Conservation (phyloP, 257 asterid genomes). For the Gynochthodes officinalis region DNA sequence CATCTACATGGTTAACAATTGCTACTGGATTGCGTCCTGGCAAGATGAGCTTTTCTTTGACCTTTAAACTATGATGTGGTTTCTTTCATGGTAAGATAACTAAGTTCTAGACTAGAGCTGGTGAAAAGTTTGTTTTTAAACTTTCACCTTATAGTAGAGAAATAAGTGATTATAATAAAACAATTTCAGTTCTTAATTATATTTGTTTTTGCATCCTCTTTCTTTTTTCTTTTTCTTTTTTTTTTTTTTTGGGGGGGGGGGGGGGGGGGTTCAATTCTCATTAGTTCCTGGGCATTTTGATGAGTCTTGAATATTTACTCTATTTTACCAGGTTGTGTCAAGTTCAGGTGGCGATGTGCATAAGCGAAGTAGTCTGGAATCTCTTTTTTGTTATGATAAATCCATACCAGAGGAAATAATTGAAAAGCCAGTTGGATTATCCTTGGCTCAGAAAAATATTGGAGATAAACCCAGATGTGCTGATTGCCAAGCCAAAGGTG, state of each 20-base stretch:
- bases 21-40: background rate
- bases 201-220: background rate
- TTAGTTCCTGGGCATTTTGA: background rate
- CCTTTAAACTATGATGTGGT: background rate
- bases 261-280: background rate
- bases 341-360: constrained; percentile 45
- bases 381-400: constrained; percentile 73
- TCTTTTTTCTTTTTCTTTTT: too few species aligned
- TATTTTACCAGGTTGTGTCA: constrained; percentile 38
- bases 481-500: constrained; percentile 77
- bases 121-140: background rate
- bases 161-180: background rate
- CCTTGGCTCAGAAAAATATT: constrained; percentile 47
- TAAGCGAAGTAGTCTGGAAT: constrained; percentile 57
- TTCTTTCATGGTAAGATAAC: background rate
- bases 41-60: background rate
- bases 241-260: too few species aligned
- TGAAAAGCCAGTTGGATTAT: constrained; percentile 68
- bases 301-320: background rate
- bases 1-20: background rate
- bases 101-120: background rate
- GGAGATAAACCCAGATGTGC: constrained; percentile 62
- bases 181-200: background rate
- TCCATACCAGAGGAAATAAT: constrained; percentile 76
- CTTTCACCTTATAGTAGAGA: background rate